A percentile compares a stretch with the other conserved stretches of the same genome.
Conservation (phyloP, 164 flowering plant species). For the Euptelea pleiosperma region DNA sequence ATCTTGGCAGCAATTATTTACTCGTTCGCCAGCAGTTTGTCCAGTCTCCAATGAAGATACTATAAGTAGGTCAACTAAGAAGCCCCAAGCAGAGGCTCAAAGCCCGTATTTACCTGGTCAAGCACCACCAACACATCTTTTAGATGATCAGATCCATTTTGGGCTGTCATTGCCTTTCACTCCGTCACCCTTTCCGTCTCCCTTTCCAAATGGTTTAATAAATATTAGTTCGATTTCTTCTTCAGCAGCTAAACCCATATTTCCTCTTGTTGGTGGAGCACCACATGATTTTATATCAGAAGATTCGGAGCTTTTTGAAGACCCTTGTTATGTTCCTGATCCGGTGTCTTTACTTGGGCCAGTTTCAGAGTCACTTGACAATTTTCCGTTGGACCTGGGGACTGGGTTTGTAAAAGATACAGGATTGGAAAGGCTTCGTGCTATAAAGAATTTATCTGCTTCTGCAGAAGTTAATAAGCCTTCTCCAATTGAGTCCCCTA, state of each 20-base stretch:
- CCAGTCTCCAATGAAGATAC: conserved; percentile 40
- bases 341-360: conserved; percentile 88
- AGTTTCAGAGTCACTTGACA: conserved; percentile 91
- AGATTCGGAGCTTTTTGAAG: conserved; percentile 83
- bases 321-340: conserved; percentile 90
- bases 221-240: conserved; percentile 42
- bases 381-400: conserved; percentile 76
- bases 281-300: conserved; percentile 47
- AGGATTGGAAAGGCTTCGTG: conserved; percentile 37
- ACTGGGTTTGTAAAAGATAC: conserved; percentile 42
- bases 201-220: conserved; percentile 35
- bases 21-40: conserved; percentile 55
- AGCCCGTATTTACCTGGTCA: conserved; percentile 31
- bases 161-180: conserved; percentile 58
- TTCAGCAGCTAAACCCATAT: conserved; percentile 36
- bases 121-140: conserved; percentile 34
- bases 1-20: conserved; percentile 91
- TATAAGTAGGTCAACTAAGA: conserved; percentile 50
- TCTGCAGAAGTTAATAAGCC: conserved; percentile 60
- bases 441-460: conserved; percentile 41
- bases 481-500: conserved; percentile 90
- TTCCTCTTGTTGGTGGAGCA: conserved; percentile 40
- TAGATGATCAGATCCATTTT: conserved; percentile 57
- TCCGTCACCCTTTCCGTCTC: conserved; percentile 44
- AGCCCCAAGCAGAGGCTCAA: conserved; percentile 39